Evolutionary conservation across 2,329 filamentous ascomycete species (phyloP).

Genomic region (Hypoxylon sp.): DNA sequence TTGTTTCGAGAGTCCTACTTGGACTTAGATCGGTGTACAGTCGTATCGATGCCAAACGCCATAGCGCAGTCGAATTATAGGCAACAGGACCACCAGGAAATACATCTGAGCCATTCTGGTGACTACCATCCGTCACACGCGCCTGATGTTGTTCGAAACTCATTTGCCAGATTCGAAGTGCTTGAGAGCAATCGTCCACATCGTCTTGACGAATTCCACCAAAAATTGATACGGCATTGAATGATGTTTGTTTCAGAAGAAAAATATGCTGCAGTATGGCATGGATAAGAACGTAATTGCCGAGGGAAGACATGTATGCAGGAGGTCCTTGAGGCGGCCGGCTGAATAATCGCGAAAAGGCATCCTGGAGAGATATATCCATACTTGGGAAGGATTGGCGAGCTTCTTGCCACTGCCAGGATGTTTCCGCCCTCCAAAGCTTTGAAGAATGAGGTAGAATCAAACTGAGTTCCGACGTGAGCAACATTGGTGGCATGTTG

Average conservation of each 20-base stretch:
- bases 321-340: conserved; percentile 59
- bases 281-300: conserved; percentile 76
- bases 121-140: conserved; percentile 58
- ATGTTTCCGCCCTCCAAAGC: conserved; percentile 65
- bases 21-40: conserved; percentile 72
- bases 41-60: conserved; percentile 69
- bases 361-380: conserved; percentile 65
- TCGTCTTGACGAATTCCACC: conserved; percentile 63
- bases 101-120: conserved; percentile 58
- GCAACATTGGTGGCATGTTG: conserved; percentile 64
- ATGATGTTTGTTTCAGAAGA: conserved; percentile 69
- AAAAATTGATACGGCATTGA: conserved; percentile 58
- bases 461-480: conserved; percentile 68
- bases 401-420: conserved; percentile 68
- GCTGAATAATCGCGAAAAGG: conserved; percentile 63
- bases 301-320: conserved; percentile 64
- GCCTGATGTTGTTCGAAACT: conserved; percentile 66
- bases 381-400: conserved; percentile 59
- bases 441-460: conserved; percentile 63
- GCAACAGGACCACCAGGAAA: conserved; percentile 68
- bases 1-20: conserved; percentile 69
- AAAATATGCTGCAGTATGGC: conserved; percentile 77
- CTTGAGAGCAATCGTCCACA: conserved; percentile 64
- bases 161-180: conserved; percentile 65
- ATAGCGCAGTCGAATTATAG: conserved; percentile 70